These are phyloP conservation scores for Talaromyces borbonicus DNA, from an alignment of 495 filamentous ascomycete species.

Conservation along the genomic window DNA sequence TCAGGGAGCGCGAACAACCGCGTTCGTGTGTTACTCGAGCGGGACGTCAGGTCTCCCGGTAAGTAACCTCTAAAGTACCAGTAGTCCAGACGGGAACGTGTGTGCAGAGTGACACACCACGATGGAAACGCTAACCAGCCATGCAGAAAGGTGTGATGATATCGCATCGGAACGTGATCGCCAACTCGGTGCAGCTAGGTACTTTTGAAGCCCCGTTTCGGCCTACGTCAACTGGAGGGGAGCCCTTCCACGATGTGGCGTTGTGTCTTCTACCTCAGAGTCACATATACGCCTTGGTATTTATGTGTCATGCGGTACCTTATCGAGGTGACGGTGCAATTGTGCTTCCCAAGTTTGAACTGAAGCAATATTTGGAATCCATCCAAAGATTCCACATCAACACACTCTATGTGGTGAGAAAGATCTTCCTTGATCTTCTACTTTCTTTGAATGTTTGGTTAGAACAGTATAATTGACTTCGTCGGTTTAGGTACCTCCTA, in stretches of 20 bases:
- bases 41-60: conserved; percentile 82
- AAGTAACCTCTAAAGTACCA: conserved; percentile 16
- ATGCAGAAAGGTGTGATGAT: conserved; percentile 89
- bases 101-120: neutral
- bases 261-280: conserved; percentile 74
- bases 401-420: conserved; percentile 51
- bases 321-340: conserved; percentile 73
- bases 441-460: too few species aligned
- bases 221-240: neutral
- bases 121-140: neutral
- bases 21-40: conserved; percentile 83
- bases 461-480: neutral
- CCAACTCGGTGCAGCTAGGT: conserved; percentile 61
- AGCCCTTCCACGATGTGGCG: conserved; percentile 43
- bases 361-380: conserved; percentile 50
- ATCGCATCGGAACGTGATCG: conserved; percentile 79
- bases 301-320: conserved; percentile 56
- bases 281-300: conserved; percentile 80
- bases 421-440: neutral
- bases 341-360: conserved; percentile 78
- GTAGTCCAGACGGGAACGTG: neutral
- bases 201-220: conserved; percentile 44
- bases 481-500: conserved; percentile 61
- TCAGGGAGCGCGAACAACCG: conserved; percentile 64
- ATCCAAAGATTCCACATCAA: conserved; percentile 69